Evolutionary conservation across 2,329 filamentous ascomycete species (phyloP).

Genomic region (Fusarium coicis): DNA sequence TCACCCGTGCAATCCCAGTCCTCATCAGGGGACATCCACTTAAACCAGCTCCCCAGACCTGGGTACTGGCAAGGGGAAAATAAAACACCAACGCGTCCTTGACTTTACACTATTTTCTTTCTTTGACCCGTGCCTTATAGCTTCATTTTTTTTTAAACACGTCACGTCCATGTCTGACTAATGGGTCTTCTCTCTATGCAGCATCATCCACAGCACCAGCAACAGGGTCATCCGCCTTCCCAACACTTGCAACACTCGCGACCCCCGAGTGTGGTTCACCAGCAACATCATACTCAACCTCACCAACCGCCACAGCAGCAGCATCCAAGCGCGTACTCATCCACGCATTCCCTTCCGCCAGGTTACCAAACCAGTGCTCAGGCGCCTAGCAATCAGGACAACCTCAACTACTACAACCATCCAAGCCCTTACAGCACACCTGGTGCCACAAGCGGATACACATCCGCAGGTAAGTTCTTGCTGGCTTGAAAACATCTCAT

Average conservation of each 20-base stretch:
- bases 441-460: slow-evolving; percentile 84
- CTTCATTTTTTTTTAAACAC: slow-evolving; percentile 44
- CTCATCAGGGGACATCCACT: slow-evolving; percentile 53
- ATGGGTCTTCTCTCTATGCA: slow-evolving; percentile 72
- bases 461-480: slow-evolving; percentile 78
- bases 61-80: slow-evolving; percentile 59
- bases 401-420: slow-evolving; percentile 78
- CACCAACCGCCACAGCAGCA: slow-evolving; percentile 72
- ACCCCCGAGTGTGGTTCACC: slow-evolving; percentile 77
- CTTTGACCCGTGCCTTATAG: slow-evolving; percentile 44
- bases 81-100: slow-evolving; percentile 63
- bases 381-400: slow-evolving; percentile 71
- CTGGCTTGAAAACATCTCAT: slow-evolving; percentile 4
- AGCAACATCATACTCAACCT: slow-evolving; percentile 75
- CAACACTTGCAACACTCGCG: slow-evolving; percentile 77
- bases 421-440: slow-evolving; percentile 85
- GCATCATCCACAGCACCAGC: slow-evolving; percentile 80
- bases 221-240: slow-evolving; percentile 75
- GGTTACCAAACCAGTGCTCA: slow-evolving; percentile 76
- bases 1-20: slow-evolving; percentile 63
- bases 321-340: slow-evolving; percentile 73
- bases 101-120: slow-evolving; percentile 54
- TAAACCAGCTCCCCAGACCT: slow-evolving; percentile 57
- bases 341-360: slow-evolving; percentile 71
- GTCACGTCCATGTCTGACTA: slow-evolving; percentile 58